Evolutionary conservation across 257 asterid species (phyloP).

Genomic region (Fraxinus excelsior): DNA sequence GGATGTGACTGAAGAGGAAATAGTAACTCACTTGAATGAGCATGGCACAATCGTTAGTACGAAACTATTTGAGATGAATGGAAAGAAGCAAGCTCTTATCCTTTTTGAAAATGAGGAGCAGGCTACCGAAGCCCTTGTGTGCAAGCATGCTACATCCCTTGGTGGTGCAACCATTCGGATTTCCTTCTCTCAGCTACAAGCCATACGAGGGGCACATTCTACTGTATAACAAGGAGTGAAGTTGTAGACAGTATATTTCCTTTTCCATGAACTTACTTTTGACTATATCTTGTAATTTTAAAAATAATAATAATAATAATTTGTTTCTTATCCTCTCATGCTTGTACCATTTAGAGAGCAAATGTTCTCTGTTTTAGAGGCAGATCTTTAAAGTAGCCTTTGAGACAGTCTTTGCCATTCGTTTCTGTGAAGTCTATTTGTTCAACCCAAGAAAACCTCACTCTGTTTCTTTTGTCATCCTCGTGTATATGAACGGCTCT

Average conservation of each 20-base stretch:
- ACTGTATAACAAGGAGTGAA: constrained; percentile 16
- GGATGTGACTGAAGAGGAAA: constrained; percentile 81
- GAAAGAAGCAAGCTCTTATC: constrained; percentile 93
- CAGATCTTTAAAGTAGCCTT: background rate
- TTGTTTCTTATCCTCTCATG: background rate
- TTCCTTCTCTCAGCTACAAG: constrained; percentile 95
- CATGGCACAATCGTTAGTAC: constrained; percentile 68
- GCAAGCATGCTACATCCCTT: constrained; percentile 95
- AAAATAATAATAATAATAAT: background rate
- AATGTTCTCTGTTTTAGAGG: background rate
- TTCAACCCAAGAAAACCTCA: background rate
- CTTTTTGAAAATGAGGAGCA: constrained; percentile 88
- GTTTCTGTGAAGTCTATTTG: background rate
- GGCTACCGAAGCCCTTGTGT: constrained; percentile 95
- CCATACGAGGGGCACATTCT: constrained; percentile 46
- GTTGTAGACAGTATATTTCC: constrained; percentile 33
- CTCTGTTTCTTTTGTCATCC: background rate
- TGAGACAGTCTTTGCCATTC: background rate
- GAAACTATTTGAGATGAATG: constrained; percentile 90
- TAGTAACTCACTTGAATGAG: constrained; percentile 73
- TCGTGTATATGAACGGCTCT: background rate
- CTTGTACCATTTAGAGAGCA: constrained; percentile 9
- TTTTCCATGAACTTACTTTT: constrained; percentile 23
- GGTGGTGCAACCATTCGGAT: constrained; percentile 83
- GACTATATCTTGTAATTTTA: constrained; percentile 14